Base-by-base conservation (phyloP, 2,329 filamentous ascomycete genomes). In the Ophiocordyceps sinensis region DNA sequence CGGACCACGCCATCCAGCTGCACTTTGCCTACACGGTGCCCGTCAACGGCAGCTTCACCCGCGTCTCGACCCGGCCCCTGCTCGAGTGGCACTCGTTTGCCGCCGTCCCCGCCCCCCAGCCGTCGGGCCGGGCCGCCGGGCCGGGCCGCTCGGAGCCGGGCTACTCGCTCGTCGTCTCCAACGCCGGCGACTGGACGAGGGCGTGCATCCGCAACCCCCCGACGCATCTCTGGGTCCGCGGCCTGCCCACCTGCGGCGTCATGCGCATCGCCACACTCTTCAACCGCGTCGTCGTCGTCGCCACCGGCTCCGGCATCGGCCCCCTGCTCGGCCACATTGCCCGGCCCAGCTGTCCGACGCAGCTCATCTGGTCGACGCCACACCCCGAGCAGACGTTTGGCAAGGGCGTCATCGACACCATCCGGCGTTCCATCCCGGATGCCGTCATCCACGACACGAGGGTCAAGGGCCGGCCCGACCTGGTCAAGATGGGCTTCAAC, bases 41-140 rank as follows among this genome's bases (percentile, higher is more conserved):
- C 9, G 66, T 71, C 40, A 63, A 63, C 37, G 61, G 61, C 0
- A 61, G 50, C 49, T 64, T 64, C 45, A 61, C 61, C 3, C 74
- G 79, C 34, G 60, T 86, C 21, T 73, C 80, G 3, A 69, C 71
- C 41, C 66, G 68, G 9, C 81, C 82, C 0, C 64, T 85, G 32
- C 60, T 70, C 9, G 82, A 88, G 58, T 85, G 80, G 69, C 83
- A 88, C 60, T 74, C 77, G 0, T 88, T 88, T 53, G 83, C 82
- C 36, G 79, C 79, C 1, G 82, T 87, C 45, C 77, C 81, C 1
- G 70, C 75, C 44, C 67, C 72, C 3, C 54, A 63, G 41, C 43
- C 47, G 11, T 53, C 51, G 21, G 41, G 47, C 1, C 48, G 46
- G 40, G 44, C 51, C 2, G 49, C 49, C 17, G 51, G n/a, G n/a